Percentiles rank a stretch among this genome's conserved stretches.
Conservation (phyloP, 768 basidiomycete genomes). For the Tylopilus cervinicoccineus region DNA sequence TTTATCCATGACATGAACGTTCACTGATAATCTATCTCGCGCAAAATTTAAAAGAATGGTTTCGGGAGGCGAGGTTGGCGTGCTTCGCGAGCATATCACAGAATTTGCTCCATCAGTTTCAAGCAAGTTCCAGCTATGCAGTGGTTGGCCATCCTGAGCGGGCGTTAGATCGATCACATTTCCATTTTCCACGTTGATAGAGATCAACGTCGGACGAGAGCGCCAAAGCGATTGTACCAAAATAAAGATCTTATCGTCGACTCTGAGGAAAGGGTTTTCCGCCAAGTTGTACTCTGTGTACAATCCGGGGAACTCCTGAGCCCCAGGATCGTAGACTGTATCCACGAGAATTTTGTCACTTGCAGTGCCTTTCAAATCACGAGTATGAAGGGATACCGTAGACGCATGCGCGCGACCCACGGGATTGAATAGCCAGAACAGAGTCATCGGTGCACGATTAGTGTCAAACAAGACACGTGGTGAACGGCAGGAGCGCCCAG, state of each 20-base stretch:
- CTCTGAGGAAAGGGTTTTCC: slow-evolving; percentile 37
- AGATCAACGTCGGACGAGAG: slow-evolving; percentile 48
- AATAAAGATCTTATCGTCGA: slow-evolving; percentile 9
- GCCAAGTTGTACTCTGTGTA: slow-evolving; percentile 51
- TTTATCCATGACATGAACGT: slow-evolving; percentile 42
- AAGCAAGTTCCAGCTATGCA: slow-evolving; percentile 55
- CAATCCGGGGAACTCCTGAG: slow-evolving; percentile 56
- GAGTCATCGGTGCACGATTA: slow-evolving; percentile 15
- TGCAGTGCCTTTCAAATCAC: slow-evolving; percentile 30
- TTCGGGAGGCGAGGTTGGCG: slow-evolving; percentile 43
- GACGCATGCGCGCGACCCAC: slow-evolving; percentile 59
- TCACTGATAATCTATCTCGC: slow-evolving; percentile 9
- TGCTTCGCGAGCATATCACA: slow-evolving; percentile 49
- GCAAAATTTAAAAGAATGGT: slow-evolving; percentile 44
- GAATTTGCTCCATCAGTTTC: slow-evolving; percentile 41
- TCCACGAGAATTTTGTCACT: slow-evolving; percentile 36
- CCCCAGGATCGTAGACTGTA: slow-evolving; percentile 36
- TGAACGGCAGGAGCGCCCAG: slow-evolving; percentile 51
- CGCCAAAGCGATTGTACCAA: slow-evolving; percentile 52
- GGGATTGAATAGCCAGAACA: slow-evolving; percentile 54
- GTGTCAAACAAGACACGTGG: slow-evolving; percentile 43
- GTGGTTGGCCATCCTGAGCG: slow-evolving; percentile 4
- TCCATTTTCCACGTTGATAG: slow-evolving; percentile 41
- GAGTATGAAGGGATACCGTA: slow-evolving; percentile 46
- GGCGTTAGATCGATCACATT: slow-evolving; percentile 32